Evolutionary conservation across 805 yeast genomes (phyloP), one percentile per base, ranked within the genome.

Genomic region (Pichia exigua): DNA sequence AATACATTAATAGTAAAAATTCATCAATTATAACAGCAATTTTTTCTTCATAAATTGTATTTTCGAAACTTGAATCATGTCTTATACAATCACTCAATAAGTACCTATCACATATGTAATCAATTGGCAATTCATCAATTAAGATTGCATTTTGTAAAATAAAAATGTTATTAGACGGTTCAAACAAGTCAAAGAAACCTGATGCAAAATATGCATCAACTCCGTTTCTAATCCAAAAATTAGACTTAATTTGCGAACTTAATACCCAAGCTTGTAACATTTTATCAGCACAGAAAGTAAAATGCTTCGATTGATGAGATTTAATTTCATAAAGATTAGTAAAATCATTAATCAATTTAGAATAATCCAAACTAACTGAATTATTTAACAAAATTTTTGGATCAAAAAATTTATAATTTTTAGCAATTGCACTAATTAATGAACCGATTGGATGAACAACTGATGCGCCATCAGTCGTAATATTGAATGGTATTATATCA

Each of bases 211-310:
- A n/a, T 1, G 61, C 64, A 18, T 57, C 72, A 48, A 70, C 61
- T 21, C 94, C 94, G 60, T 85, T 85, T 67, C 92, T 75, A 2
- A 85, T 76, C 94, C 94, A 85, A 54, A 78, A 79, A 1, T 86
- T 86, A 1, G 77, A 68, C 35, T 75, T 75, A 3, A 83, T 77
- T 59, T 85, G 92, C 4, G 82, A 67, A 20, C 78, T 74, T 30
- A 84, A 67, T 1, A 83, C 89, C 32, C 82, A 68, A 17, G 83
- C 75, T 62, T 85, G 73, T 46, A 85, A 63, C 0, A 85, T 74
- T 48, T 75, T 70, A 62, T 83, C 89, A 0, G 85, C 72, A 18
- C 82, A 70, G 4, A 64, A 63, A 49, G 76, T 57, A 53, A 53
- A 53, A 22, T 46, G 24, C 18, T 20, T 38, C 8, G 27, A 10